These are phyloP conservation scores for Biancaea sappan DNA, from an alignment of 306 rosid species.

Conservation along the genomic window DNA sequence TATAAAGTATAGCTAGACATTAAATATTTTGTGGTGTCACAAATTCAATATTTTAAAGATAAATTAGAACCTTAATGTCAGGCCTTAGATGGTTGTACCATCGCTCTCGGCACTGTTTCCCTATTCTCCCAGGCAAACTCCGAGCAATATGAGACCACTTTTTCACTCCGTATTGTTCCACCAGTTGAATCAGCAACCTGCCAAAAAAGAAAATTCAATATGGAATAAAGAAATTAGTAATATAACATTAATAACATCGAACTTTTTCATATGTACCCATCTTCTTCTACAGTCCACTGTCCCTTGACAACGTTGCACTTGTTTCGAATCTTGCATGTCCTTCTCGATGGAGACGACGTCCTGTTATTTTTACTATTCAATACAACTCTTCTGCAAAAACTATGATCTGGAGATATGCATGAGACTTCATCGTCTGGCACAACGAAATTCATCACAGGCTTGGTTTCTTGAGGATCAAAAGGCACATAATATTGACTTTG, in stretches of 20 bases:
- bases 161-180: constrained; percentile 76
- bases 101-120: constrained; percentile 93
- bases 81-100: constrained; percentile 96
- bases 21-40: no score
- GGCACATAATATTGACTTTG: constrained; percentile 30
- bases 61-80: constrained; percentile 71
- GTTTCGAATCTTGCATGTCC: constrained; percentile 47
- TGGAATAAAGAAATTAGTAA: background rate
- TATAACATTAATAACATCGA: no score
- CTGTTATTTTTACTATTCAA: constrained; percentile 38
- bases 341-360: constrained; percentile 32
- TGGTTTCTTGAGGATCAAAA: constrained; percentile 44
- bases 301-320: constrained; percentile 73
- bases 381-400: constrained; percentile 40
- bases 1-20: no score
- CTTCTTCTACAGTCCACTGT: constrained; percentile 89
- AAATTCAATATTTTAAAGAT: no score
- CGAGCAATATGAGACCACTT: constrained; percentile 93
- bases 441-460: constrained; percentile 47
- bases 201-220: background rate
- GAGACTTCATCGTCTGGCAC: constrained; percentile 70
- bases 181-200: constrained; percentile 79
- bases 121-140: constrained; percentile 83
- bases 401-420: constrained; percentile 46
- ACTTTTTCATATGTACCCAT: constrained; percentile 48